Base-by-base conservation (phyloP, 257 asterid species). In the Primulina huaijiensis region DNA sequence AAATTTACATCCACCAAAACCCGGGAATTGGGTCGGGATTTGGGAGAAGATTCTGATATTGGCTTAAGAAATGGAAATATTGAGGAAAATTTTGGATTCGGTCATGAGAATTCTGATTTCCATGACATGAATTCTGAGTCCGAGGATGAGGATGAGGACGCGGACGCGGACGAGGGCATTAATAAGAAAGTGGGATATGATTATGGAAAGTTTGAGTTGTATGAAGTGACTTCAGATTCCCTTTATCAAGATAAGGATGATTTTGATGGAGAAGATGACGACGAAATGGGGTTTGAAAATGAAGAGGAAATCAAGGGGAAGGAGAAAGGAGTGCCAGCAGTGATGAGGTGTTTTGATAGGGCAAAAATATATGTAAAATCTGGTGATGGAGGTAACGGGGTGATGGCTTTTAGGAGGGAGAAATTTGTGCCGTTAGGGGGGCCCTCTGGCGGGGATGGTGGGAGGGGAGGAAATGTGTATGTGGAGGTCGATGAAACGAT, bases 391-490 rank as follows among this genome's bases (percentile, higher is more conserved):
- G 99, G 99, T 10, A 86, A 91, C 23, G 99, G 99, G 1, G 97
- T 88, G 60, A 94, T 94, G 74, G 97, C 99, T 6, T 87, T 94
- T 69, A 80, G 99, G 80, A 78, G 99, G 78, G 99, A 94, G 87
- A 94, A 89, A 82, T 94, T 73, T 72, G 96, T 94, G 25, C 99
- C 99, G 0, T 77, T 85, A 5, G 97, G 99, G 64, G 99, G 99
- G 62, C 99, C 97, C 3, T 87, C 97, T 3, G 97, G 99, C 2
- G 99, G 97, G 52, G 97, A 90, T 81, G 99, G 99, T 46, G 97
- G 97, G 64, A 87, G 92, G 79, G 99, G 99, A 62, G 96, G 99
- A n/a, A 82, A 86, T 77, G 89, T 90, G 79, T 89, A 87, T 38
- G 73, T 90, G 72, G 88, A 83, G 80, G 97, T 89, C 20, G 97